Percentiles rank a stretch among this genome's conserved stretches.
These are phyloP conservation scores for Chytriomyces sp. DNA, from an alignment of 192 early-diverging fungal species.

Conservation along the genomic window DNA sequence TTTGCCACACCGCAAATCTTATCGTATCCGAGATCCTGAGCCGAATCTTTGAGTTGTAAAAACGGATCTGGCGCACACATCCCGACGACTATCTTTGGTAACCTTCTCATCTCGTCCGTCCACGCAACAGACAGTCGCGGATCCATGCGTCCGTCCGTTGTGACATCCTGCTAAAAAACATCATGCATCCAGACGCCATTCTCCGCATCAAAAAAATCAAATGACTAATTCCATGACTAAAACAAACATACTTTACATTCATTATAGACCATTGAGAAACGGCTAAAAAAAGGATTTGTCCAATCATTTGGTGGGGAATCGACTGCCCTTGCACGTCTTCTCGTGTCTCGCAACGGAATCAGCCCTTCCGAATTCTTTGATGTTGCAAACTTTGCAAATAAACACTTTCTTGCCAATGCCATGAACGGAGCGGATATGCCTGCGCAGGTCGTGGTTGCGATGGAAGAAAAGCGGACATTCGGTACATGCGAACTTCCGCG, in stretches of 20 bases:
- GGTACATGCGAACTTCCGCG: neutral
- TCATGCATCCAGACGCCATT: neutral
- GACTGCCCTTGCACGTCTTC: neutral
- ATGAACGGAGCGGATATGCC: conserved; percentile 20
- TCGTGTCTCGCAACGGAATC: conserved; percentile 8
- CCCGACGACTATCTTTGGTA: too few relatives aligned
- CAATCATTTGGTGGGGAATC: neutral
- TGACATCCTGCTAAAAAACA: too few relatives aligned
- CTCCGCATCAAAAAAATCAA: neutral
- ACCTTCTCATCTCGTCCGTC: too few relatives aligned
- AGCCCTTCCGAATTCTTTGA: conserved; percentile 7
- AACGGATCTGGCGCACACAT: too few relatives aligned
- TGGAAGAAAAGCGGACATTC: neutral
- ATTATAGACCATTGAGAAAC: neutral
- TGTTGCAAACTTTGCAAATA: neutral
- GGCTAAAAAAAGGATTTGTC: neutral
- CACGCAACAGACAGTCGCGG: too few relatives aligned
- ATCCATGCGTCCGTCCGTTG: neutral
- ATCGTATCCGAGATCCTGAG: too few relatives aligned
- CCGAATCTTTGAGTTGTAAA: too few relatives aligned
- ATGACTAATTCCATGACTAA: neutral
- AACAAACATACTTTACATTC: neutral
- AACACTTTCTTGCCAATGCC: neutral
- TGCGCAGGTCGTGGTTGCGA: neutral
- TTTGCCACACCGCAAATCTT: too few relatives aligned